phyloP scores from a whole-genome alignment of 805 yeast genomes.

The Ogataea chonburiensis region DNA sequence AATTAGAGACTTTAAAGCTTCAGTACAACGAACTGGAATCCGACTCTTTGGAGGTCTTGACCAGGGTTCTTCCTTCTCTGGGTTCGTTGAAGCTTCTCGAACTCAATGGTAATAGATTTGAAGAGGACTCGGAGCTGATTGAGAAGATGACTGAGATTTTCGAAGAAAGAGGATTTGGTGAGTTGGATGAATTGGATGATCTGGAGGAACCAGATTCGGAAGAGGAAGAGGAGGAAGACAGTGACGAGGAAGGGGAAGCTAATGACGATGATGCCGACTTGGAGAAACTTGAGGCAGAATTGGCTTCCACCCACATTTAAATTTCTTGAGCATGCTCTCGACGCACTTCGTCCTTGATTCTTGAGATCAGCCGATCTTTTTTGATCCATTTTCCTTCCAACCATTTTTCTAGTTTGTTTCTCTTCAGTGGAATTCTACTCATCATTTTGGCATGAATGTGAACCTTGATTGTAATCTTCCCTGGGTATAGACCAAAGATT shows the following conservation, averaged over 20 bases:
- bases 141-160: constrained; percentile 61
- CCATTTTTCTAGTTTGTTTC: constrained; percentile 67
- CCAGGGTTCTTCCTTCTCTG: constrained; percentile 51
- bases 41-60: constrained; percentile 59
- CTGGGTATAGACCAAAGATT: constrained; percentile 35
- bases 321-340: constrained; percentile 5
- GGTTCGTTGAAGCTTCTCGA: constrained; percentile 67
- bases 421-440: constrained; percentile 49
- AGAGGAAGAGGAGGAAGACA: constrained; percentile 66
- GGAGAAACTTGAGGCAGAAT: constrained; percentile 50
- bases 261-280: constrained; percentile 42
- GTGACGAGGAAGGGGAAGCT: constrained; percentile 49
- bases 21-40: constrained; percentile 87
- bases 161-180: constrained; percentile 73
- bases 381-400: constrained; percentile 70
- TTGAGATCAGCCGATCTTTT: constrained; percentile 55
- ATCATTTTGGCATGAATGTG: constrained; percentile 48
- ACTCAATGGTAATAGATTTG: constrained; percentile 89
- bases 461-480: constrained; percentile 38
- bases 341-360: constrained; percentile 33
- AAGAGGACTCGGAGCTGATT: constrained; percentile 77
- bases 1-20: constrained; percentile 61
- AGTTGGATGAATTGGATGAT: constrained; percentile 90
- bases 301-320: constrained; percentile 39
- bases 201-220: constrained; percentile 79